Evolutionary conservation across 2,329 filamentous ascomycete genomes (phyloP), one percentile per base, ranked within the genome.

Genomic region (Acrocalymma vagum): DNA sequence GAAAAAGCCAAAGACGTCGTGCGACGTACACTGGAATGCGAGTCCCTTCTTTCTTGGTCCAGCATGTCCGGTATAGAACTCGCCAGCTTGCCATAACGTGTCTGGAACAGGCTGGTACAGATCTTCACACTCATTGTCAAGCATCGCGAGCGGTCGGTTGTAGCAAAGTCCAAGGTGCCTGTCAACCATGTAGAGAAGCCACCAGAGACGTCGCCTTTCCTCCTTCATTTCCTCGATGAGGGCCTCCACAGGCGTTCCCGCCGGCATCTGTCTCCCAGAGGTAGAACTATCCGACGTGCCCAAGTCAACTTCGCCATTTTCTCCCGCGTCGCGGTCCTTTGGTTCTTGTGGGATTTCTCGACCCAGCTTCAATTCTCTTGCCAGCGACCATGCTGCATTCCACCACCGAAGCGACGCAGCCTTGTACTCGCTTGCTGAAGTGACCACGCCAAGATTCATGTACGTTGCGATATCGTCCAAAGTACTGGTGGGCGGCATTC

Each of bases 1-100:
- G 72, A 96, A 96, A 68, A 91, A 95, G 32, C 90, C 91, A 64
- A 93, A 96, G 60, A 96, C 89, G 69, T 89, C 87, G 70, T 94
- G 89, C 9, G 90, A 89, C 6, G 83, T 88, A 66, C 90, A 95
- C 65, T 93, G 86, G 53, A 92, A 92, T 20, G 83, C 82, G 15
- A 90, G 86, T 1, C 90, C 89, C 21, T 60, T 51, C 81, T 80
- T 53, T 26, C 56, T 40, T 74, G 74, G 51, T 22, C 58, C 59
- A 6, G 70, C 55, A 32, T 64, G 70, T 4, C 73, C 75, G 36
- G 70, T 71, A 30, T 81, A 81, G 60, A 91, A 92, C 43, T 94
- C 88, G 25, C 90, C 90, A 33, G 84, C 85, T 68, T 96, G 91
- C 86, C 89, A 96, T 15, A 86, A 78, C 4, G 83, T 85, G 57